These are phyloP conservation scores for Phyllosticta citriasiana DNA, from an alignment of 2,329 filamentous ascomycete genomes.

Conservation along the genomic window DNA sequence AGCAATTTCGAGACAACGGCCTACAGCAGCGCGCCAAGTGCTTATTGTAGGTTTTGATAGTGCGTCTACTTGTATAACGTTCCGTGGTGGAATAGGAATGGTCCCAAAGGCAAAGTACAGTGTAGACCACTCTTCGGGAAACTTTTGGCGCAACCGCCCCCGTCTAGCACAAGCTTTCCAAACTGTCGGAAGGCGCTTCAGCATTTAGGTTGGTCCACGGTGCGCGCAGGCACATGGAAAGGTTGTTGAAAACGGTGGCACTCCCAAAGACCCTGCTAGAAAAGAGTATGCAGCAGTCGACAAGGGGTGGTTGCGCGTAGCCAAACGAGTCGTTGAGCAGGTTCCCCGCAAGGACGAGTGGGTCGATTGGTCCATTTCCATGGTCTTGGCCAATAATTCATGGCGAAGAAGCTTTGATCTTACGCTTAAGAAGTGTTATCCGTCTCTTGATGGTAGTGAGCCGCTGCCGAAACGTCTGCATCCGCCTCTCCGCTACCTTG, in stretches of 20 bases:
- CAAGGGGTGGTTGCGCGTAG: too few species aligned
- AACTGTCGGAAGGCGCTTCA: not conserved
- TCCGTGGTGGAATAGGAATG: too few species aligned
- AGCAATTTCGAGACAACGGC: not conserved
- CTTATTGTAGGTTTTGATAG: too few species aligned
- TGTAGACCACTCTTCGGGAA: too few species aligned
- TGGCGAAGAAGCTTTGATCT: constrained; percentile 1
- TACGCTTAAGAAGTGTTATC: not conserved
- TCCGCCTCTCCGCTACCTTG: not conserved
- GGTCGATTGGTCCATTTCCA: too few species aligned
- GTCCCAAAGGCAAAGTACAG: too few species aligned
- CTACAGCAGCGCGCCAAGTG: too few species aligned
- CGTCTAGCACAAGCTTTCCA: not conserved
- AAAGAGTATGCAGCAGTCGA: not conserved
- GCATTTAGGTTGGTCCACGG: not conserved
- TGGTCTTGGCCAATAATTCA: not conserved
- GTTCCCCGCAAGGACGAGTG: not conserved
- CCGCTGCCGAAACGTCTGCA: not conserved
- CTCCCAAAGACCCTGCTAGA: not conserved
- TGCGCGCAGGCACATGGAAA: not conserved
- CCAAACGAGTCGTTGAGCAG: not conserved
- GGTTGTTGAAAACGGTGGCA: not conserved
- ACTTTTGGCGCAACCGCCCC: too few species aligned
- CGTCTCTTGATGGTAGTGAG: constrained; percentile 2
- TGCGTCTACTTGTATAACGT: too few species aligned